Base-by-base conservation (phyloP, 306 rosid genomes). In the Cicer cuneatum region DNA sequence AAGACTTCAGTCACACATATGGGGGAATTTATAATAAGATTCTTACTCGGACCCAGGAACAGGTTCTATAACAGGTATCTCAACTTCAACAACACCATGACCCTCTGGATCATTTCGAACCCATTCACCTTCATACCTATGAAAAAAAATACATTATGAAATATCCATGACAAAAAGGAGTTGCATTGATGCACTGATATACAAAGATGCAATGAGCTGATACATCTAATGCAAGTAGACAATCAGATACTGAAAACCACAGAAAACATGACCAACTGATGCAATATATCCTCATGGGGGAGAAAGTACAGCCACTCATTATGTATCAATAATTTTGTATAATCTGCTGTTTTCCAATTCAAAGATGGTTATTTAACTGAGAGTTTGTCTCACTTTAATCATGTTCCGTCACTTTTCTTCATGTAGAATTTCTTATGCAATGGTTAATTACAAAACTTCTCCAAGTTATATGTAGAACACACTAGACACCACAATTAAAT, bases 41-140 rank as follows among this genome's bases (percentile, higher is more conserved):
- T 78, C 95, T 70, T 88, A 94, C 97, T 79, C 74, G 85, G 97
- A 94, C 71, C 97, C 98, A n/a, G 97, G 96, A 37, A 65, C 77
- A 74, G 98, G 98, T 75, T 94, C 96, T 66, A 83, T 78, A 63
- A 81, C 95, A 52, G 98, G 98, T 65, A 94, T 87, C 78, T 90
- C 96, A 74, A 94, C 96, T 85, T 94, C 99, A 83, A 90, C 81
- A 71, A 94, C 93, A 41, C 96, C 99, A 69, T 94, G 97, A 66
- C 99, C 99, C 82, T 90, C 97, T 83, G 88, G 83, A 72, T 85
- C 77, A 48, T 94, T 92, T 83, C 85, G 96, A 78, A 92, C 82
- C 99, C 99, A 94, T 82, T 94, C 99, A 73, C 97, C 99, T 92
- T 94, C 99, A 79, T 92, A 94, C 89, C 97, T 94, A 60, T 16